A percentile compares a stretch with the other conserved stretches of the same genome.
These are phyloP conservation scores for Coniosporium apollinis DNA, from an alignment of 495 filamentous ascomycete genomes.

Conservation along the genomic window DNA sequence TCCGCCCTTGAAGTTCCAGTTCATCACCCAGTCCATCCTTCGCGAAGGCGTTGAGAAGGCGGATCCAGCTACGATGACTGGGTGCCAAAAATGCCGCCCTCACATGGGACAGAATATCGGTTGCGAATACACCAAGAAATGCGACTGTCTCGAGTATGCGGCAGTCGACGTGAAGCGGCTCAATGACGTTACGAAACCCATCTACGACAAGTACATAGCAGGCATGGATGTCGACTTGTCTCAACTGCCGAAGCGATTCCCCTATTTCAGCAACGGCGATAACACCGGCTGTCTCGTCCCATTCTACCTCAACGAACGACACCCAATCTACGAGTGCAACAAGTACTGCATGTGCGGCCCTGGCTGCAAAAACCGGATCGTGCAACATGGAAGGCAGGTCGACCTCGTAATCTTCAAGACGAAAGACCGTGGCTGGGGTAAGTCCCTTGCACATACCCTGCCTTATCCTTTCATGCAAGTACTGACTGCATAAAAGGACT, in stretches of 20 bases:
- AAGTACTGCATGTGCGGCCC: slow-evolving; percentile 45
- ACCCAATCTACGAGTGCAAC: slow-evolving; percentile 79
- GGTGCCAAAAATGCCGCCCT: slow-evolving; percentile 19
- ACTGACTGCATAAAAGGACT: slow-evolving; percentile 34
- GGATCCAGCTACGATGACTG: slow-evolving; percentile 14
- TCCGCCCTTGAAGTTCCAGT: slow-evolving; percentile 22
- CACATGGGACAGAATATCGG: slow-evolving; percentile 24
- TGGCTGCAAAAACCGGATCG: slow-evolving; percentile 62
- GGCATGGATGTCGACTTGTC: slow-evolving; percentile 7
- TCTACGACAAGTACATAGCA: slow-evolving; percentile 4
- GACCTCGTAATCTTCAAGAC: slow-evolving; percentile 74
- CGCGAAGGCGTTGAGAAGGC: slow-evolving; percentile 17
- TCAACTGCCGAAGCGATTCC: slow-evolving; percentile 23
- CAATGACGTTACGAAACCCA: slow-evolving; percentile 4
- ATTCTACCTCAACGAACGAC: slow-evolving; percentile 33
- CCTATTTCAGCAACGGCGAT: slow-evolving; percentile 15
- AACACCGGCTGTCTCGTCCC: slow-evolving; percentile 12
- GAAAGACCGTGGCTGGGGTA: slow-evolving; percentile 62
- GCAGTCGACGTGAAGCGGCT: slow-evolving; percentile 17
- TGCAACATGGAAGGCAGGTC: slow-evolving; percentile 60
- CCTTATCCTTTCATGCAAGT: not conserved
- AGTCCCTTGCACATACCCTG: slow-evolving; percentile 6
- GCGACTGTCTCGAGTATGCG: slow-evolving; percentile 24
- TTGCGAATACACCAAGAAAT: slow-evolving; percentile 22
- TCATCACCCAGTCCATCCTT: slow-evolving; percentile 17